Conservation (phyloP, 2,329 filamentous ascomycete genomes). For the Zasmidium angulare region DNA sequence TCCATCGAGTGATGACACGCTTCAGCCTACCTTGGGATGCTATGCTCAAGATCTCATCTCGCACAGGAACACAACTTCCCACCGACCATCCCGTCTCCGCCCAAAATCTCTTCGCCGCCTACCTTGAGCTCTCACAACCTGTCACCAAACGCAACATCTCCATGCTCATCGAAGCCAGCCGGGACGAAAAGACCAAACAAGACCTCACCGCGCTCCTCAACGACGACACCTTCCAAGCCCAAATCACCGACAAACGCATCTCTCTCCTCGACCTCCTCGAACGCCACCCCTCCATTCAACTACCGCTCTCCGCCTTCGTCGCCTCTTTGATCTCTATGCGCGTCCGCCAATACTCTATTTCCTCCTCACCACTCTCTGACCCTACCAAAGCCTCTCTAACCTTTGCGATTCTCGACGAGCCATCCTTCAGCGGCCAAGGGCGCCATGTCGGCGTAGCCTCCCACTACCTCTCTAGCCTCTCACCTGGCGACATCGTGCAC, state of each 20-base stretch:
- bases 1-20: constrained; percentile 62
- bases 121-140: constrained; percentile 71
- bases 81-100: constrained; percentile 61
- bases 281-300: constrained; percentile 56
- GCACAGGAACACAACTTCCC: constrained; percentile 68
- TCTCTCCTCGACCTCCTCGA: constrained; percentile 71
- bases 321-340: constrained; percentile 75
- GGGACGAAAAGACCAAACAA: constrained; percentile 50
- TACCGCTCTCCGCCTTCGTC: constrained; percentile 68
- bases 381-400: constrained; percentile 53
- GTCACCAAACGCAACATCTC: constrained; percentile 65
- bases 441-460: constrained; percentile 46
- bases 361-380: constrained; percentile 34
- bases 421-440: constrained; percentile 25
- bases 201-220: constrained; percentile 49
- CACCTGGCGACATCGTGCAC: constrained; percentile 43
- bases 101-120: constrained; percentile 64
- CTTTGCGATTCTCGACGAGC: constrained; percentile 55
- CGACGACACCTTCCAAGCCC: constrained; percentile 38
- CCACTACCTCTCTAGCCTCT: constrained; percentile 43
- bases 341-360: constrained; percentile 36
- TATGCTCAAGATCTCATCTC: constrained; percentile 37
- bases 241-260: constrained; percentile 42
- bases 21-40: constrained; percentile 71
- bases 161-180: constrained; percentile 50